Base-by-base conservation (phyloP, 345 rosid genomes). In the Acer yangbiense region DNA sequence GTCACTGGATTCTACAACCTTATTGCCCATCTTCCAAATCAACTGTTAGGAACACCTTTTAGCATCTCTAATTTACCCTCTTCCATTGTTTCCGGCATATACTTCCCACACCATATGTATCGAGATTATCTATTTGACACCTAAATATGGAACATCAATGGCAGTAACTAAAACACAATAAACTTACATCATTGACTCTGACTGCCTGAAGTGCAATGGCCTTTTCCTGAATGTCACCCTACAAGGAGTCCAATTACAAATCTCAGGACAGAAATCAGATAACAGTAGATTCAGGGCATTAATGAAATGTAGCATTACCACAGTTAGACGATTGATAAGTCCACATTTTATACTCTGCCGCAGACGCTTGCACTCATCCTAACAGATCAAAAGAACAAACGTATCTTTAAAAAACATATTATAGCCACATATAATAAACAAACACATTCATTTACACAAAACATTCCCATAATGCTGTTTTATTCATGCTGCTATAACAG, bases 341-440 rank as follows among this genome's bases (percentile, higher is more conserved):
- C 98, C 97, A 83, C 98, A 94, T 79, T 93, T 97, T 76, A 97
- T 97, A 90, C 99, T 94, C 83, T 97, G 99, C 73, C 96, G 95
- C 55, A 97, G 86, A 14, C 99, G 98, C 82, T 93, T 94, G 86
- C 98, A 94, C 90, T 97, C 99, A 83, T 97, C 99, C 99, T 97
- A 81, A 79, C 35, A 86, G 62, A 82, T 69, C 58, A 81, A 46
- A 54, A 58, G 16, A 74, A 68, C 57, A 64, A 72, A 65, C 65
- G 73, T 29, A 52, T 41, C 58, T 54, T 74, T 60, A 27, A 78
- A 23, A 63, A n/a, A 67, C 60, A 66, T 65, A 71, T 12, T 48
- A 32, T 11, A 75, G 3, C 60, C 14, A 61, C 13, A 57, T 50
- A 72, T 67, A 29, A 50, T 25, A 65, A 20, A 4, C 44, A 44